Conservation (phyloP, 2,329 filamentous ascomycete species). For the Graphium sp. region DNA sequence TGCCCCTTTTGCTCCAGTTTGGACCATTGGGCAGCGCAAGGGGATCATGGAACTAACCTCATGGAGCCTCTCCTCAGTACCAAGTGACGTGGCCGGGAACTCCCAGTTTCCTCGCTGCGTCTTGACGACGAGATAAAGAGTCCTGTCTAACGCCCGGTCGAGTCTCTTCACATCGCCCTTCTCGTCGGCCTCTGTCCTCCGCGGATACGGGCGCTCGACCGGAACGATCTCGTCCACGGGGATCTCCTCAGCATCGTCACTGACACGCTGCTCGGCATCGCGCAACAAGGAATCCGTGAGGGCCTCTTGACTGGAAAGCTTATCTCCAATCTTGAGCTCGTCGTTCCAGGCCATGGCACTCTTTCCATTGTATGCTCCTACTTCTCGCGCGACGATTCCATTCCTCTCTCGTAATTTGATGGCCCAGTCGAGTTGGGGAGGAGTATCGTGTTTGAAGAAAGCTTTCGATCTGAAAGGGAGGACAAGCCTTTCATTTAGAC, state of each 20-base stretch:
- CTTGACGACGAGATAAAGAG: conserved; percentile 77
- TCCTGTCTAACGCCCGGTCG: conserved; percentile 63
- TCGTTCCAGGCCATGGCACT: conserved; percentile 72
- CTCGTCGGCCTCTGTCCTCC: conserved; percentile 64
- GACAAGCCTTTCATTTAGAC: conserved; percentile 80
- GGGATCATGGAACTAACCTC: conserved; percentile 40
- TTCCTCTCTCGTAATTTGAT: conserved; percentile 61
- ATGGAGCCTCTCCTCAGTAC: conserved; percentile 60
- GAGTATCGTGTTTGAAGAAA: conserved; percentile 87
- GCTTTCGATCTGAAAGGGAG: conserved; percentile 81
- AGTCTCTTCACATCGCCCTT: conserved; percentile 60
- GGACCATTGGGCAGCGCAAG: neutral
- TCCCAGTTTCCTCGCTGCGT: conserved; percentile 55
- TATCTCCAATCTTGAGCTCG: conserved; percentile 63
- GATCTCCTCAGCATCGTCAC: conserved; percentile 42
- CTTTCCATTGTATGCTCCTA: conserved; percentile 66
- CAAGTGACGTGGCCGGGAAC: conserved; percentile 61
- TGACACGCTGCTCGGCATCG: conserved; percentile 53
- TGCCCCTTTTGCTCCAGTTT: neutral
- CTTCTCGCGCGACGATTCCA: conserved; percentile 63
- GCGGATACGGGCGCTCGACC: conserved; percentile 52
- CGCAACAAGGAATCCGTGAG: conserved; percentile 53
- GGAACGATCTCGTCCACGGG: conserved; percentile 41
- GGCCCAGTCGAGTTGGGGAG: conserved; percentile 76
- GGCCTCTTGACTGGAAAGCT: conserved; percentile 44